Conservation (phyloP, 495 filamentous ascomycete species). For the Pyrenopolyporus hunteri region DNA sequence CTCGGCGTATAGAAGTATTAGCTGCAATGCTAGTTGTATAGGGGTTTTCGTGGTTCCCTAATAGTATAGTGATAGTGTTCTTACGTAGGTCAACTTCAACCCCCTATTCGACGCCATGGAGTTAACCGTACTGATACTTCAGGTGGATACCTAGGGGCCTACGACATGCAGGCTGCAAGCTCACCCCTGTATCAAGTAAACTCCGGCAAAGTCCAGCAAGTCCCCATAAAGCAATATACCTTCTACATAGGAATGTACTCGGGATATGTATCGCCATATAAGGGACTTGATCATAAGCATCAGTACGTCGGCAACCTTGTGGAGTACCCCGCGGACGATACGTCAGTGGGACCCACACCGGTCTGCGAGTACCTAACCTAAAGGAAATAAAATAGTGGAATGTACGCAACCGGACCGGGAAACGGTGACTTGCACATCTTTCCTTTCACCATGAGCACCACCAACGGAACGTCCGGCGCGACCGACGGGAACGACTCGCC, state of each 20-base stretch:
- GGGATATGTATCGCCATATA: neutral
- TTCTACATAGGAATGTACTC: too few species aligned
- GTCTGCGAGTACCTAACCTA: constrained; percentile 5
- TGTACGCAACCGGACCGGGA: neutral
- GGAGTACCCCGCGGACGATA: constrained; percentile 29
- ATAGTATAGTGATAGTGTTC: too few species aligned
- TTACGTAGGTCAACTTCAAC: too few species aligned
- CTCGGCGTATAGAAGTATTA: too few species aligned
- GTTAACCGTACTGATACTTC: too few species aligned
- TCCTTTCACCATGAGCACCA: constrained; percentile 19
- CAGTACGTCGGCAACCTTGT: neutral
- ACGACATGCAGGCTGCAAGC: too few species aligned
- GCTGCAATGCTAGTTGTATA: too few species aligned
- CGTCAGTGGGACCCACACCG: constrained; percentile 17
- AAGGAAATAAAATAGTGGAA: constrained; percentile 9
- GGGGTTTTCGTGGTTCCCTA: too few species aligned
- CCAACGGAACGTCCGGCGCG: constrained; percentile 24
- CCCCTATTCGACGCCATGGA: too few species aligned
- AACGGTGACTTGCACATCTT: constrained; percentile 26
- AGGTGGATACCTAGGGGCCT: too few species aligned
- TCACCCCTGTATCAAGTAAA: too few species aligned
- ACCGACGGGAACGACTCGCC: constrained; percentile 22
- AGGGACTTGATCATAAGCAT: neutral
- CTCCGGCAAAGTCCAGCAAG: neutral
- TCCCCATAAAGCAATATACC: neutral